phyloP scores from a whole-genome alignment of 2,329 filamentous ascomycete species.

The Fusarium foetens region DNA sequence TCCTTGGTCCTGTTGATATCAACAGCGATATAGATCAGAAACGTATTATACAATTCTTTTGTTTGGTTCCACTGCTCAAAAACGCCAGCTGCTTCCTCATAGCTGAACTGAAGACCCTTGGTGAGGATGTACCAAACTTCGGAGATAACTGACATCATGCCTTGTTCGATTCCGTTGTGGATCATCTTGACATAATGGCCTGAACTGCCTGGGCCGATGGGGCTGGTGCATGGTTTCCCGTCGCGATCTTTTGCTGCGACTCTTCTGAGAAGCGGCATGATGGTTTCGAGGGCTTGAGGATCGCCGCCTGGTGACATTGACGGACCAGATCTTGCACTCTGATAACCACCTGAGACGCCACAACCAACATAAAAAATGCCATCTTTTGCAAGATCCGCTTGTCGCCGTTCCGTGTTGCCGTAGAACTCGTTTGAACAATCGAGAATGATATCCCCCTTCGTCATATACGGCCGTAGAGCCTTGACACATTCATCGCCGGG shows the following conservation, averaged over 20 bases:
- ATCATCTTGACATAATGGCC: neutral
- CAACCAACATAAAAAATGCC: constrained; percentile 1
- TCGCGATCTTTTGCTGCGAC: neutral
- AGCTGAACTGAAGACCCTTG: neutral
- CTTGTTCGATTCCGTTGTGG: neutral
- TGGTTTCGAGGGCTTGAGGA: neutral
- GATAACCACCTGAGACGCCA: neutral
- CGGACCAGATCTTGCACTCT: neutral
- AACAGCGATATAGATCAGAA: neutral
- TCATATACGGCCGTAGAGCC: neutral
- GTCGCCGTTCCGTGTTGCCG: constrained; percentile 1
- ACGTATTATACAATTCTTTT: neutral
- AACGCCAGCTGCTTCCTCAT: neutral
- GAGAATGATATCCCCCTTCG: neutral
- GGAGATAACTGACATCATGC: neutral
- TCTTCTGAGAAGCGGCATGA: neutral
- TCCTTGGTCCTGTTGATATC: neutral
- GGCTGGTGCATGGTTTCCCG: rapidly evolving
- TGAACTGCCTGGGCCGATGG: neutral
- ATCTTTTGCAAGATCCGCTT: neutral
- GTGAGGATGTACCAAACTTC: constrained; percentile 10
- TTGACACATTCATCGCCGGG: constrained; percentile 1
- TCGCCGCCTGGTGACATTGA: constrained; percentile 10
- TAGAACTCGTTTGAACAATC: constrained; percentile 10
- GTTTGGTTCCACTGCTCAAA: neutral